Base-by-base conservation (phyloP, 805 yeast species). In the Lipomyces mesembrius region DNA sequence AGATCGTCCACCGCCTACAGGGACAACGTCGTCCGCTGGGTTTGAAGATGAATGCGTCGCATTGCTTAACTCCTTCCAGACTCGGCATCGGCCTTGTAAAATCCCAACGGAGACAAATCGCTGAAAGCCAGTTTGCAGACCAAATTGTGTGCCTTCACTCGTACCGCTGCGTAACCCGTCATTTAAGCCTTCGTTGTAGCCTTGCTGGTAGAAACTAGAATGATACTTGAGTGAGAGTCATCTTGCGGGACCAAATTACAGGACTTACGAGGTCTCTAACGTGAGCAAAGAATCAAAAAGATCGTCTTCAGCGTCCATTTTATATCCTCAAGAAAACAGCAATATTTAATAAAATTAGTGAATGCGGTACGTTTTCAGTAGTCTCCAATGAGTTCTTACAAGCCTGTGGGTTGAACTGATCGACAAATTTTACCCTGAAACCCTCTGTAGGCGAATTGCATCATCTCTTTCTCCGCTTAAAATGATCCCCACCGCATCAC, bases 61-160 rank as follows among this genome's bases (percentile, higher is more conserved):
- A 64, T 12, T 25, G 29, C 34, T 43, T 20, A 62, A n/a, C 4
- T 60, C 43, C 3, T 58, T 54, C 77, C 81, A 78, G 7, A 77
- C 74, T 17, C 78, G 77, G 25, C 84, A 75, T 53, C 88, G 73
- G 20, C 89, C 87, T 63, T 82, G 75, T 52, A 89, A 81, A 64
- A 90, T 87, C 0, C 98, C 98, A 0, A 92, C 75, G 0, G 90
- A 75, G 1, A 91, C 71, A 72, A 85, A 74, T 32, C 79, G 66
- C 71, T 78, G 76, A 71, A 76, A 78, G 39, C 82, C 80, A 22
- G 81, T 74, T 62, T 79, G 78, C 63, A 83, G 82, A 0, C 98
- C 98, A 71, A 87, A 88, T 74, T 91, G 92, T 74, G 88, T 89
- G 0, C 97, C 98, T 75, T 92, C 97, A 1, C 81, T 70, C 61